Percentiles rank a stretch among this genome's conserved stretches.
Evolutionary conservation across 2,329 filamentous ascomycete species (phyloP).

Genomic region (Epichloe bromicola): DNA sequence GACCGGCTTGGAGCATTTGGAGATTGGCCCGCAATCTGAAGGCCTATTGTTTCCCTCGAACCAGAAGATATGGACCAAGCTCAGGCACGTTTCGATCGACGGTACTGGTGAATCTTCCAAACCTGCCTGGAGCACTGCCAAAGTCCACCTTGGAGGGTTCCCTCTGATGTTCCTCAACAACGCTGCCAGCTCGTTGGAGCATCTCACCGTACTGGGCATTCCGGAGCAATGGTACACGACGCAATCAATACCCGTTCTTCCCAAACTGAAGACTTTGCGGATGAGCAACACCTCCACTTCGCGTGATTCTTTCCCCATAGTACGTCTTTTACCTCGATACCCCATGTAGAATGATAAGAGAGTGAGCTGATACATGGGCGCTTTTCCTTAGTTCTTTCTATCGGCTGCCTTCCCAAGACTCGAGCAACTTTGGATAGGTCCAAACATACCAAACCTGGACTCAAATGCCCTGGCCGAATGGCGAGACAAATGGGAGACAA

Average conservation of each 20-base stretch:
- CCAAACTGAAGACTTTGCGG: conserved; percentile 17
- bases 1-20: conserved; percentile 15
- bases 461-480: conserved; percentile 2
- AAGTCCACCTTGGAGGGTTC: conserved; percentile 2
- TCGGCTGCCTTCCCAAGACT: conserved; percentile 11
- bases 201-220: conserved; percentile 12
- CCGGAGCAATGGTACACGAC: conserved; percentile 10
- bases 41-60: conserved; percentile 2
- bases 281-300: conserved; percentile 11
- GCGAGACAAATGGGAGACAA: conserved; percentile 8
- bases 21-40: conserved; percentile 9
- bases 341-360: background rate
- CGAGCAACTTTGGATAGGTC: conserved; percentile 19
- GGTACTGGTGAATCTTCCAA: conserved; percentile 4
- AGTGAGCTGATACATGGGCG: background rate
- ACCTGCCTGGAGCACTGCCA: conserved; percentile 4
- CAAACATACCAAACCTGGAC: conserved; percentile 13
- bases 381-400: conserved; percentile 11
- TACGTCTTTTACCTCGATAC: background rate
- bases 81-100: conserved; percentile 7
- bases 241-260: conserved; percentile 11
- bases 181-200: conserved; percentile 9
- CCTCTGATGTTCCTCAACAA: conserved; percentile 8
- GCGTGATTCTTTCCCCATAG: conserved; percentile 1
- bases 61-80: conserved; percentile 5